Conservation (phyloP, 371 early-diverging fungal species). For the Capillidium rhysosporum region DNA sequence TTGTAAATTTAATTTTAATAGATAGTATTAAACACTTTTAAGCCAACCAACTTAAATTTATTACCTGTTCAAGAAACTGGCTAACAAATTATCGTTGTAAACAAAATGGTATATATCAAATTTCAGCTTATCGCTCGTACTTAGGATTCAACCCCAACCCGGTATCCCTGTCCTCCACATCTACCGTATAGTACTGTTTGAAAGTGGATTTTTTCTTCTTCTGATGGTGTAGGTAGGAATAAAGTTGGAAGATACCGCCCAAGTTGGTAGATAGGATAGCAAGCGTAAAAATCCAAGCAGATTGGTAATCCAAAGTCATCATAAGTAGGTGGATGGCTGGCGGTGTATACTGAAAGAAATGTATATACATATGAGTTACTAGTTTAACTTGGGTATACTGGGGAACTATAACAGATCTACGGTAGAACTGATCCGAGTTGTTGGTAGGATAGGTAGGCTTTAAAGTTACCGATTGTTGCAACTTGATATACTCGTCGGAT, state of each 20-base stretch:
- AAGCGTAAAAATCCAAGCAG: neutral
- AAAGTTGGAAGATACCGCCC: constrained; percentile 1
- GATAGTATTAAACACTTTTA: too few species aligned
- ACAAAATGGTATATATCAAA: too few species aligned
- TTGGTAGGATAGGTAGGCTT: too few species aligned
- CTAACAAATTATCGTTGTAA: too few species aligned
- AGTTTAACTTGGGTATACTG: constrained; percentile 1
- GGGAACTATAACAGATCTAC: neutral
- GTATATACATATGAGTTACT: neutral
- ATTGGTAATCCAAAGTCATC: neutral
- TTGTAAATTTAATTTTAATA: too few species aligned
- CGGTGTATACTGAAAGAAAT: constrained; percentile 6
- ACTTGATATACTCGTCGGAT: neutral
- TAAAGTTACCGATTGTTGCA: neutral
- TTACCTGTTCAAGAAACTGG: too few species aligned
- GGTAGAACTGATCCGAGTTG: neutral
- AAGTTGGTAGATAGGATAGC: constrained; percentile 5
- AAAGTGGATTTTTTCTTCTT: constrained; percentile 2
- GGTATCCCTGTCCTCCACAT: too few species aligned
- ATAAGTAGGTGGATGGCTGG: neutral
- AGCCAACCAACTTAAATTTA: too few species aligned
- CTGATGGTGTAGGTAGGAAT: constrained; percentile 2
- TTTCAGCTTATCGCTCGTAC: too few species aligned
- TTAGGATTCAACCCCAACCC: too few species aligned
- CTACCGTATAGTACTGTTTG: neutral